Conservation (phyloP, 495 filamentous ascomycete species). For the Aspergillus homomorphus region DNA sequence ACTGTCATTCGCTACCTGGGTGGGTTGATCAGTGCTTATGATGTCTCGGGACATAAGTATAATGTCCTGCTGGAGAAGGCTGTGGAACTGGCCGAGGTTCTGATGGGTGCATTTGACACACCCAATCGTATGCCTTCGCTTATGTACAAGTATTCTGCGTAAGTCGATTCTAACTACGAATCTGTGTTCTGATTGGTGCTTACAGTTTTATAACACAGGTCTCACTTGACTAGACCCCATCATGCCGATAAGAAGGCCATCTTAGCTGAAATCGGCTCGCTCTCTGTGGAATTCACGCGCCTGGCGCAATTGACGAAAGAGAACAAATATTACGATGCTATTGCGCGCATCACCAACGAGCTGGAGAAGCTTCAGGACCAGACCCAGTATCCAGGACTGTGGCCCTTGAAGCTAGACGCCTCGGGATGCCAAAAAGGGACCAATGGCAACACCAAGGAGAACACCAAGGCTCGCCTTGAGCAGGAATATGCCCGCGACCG, state of each 20-base stretch:
- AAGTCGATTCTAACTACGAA: conserved; percentile 26
- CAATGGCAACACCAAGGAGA: not conserved
- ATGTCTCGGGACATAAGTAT: conserved; percentile 69
- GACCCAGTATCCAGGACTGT: conserved; percentile 78
- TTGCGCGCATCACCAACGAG: conserved; percentile 86
- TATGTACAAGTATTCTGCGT: conserved; percentile 82
- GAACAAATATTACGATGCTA: conserved; percentile 88
- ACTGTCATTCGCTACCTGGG: conserved; percentile 85
- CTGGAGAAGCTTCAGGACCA: conserved; percentile 74
- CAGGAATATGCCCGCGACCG: conserved; percentile 10
- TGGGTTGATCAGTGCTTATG: conserved; percentile 77
- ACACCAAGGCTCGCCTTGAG: conserved; percentile 11
- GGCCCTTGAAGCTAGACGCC: conserved; percentile 78
- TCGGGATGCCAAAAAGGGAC: conserved; percentile 54
- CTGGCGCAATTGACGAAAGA: conserved; percentile 87
- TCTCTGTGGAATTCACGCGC: conserved; percentile 93
- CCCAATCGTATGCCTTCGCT: conserved; percentile 93
- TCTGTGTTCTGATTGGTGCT: not conserved
- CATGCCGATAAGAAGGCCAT: conserved; percentile 60
- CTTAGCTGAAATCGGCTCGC: conserved; percentile 82
- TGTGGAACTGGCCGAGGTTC: conserved; percentile 78
- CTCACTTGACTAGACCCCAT: conserved; percentile 60
- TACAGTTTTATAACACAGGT: conserved; percentile 28
- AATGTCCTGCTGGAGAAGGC: conserved; percentile 77
- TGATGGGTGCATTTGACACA: conserved; percentile 93